Percentiles rank a stretch among this genome's conserved stretches.
Conservation (phyloP, 2,329 filamentous ascomycete species). For the Calonectria fujianensis region DNA sequence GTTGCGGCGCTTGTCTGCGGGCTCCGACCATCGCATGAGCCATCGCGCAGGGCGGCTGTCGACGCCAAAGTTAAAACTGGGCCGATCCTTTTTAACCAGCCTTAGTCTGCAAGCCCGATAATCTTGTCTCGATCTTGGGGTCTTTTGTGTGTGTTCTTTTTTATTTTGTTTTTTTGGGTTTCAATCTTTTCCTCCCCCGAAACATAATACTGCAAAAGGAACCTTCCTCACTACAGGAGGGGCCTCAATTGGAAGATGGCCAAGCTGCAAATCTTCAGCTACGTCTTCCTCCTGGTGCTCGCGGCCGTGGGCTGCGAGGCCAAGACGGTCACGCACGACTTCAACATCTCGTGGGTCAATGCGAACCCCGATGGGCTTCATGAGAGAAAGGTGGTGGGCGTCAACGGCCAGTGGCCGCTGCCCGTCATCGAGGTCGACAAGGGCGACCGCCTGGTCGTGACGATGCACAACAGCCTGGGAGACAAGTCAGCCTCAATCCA, state of each 20-base stretch:
- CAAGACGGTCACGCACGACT: conserved; percentile 72
- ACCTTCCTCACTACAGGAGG: background rate
- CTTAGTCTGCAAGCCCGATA: background rate
- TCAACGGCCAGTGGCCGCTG: conserved; percentile 80
- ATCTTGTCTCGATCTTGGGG: background rate
- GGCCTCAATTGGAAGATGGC: conserved; percentile 21
- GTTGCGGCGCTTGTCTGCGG: background rate
- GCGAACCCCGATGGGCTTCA: conserved; percentile 76
- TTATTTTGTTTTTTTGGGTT: background rate
- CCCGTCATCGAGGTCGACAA: conserved; percentile 74
- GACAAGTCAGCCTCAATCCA: conserved; percentile 65
- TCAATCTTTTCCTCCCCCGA: background rate
- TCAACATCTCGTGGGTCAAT: conserved; percentile 77
- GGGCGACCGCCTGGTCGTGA: conserved; percentile 71
- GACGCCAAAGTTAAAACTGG: conserved; percentile 7
- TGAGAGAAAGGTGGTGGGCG: conserved; percentile 75
- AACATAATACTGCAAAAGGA: background rate
- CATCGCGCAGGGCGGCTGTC: conserved; percentile 5
- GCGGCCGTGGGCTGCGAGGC: conserved; percentile 42
- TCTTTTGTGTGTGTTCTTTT: background rate
- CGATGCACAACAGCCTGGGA: conserved; percentile 69
- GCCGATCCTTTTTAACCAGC: background rate
- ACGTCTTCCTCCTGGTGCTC: conserved; percentile 31
- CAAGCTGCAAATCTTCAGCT: conserved; percentile 18
- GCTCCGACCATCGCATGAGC: conserved; percentile 5